A percentile compares a stretch with the other conserved stretches of the same genome.
Evolutionary conservation across 208 protist species (phyloP).

Genomic region (Leishmania gerbilli): DNA sequence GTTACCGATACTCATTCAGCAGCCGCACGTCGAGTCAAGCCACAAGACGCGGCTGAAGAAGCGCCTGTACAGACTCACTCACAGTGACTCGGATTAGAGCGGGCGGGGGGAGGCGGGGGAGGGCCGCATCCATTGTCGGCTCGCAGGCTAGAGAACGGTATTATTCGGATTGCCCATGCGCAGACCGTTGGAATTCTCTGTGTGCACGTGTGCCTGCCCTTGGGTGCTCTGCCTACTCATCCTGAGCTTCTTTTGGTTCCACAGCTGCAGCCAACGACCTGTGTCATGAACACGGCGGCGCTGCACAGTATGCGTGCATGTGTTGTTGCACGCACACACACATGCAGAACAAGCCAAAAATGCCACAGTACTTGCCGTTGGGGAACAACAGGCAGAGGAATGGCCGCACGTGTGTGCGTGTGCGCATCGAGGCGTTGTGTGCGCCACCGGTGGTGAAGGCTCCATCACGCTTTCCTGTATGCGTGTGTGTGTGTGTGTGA

Average conservation of each 20-base stretch:
- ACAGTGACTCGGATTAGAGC: slow-evolving; percentile 83
- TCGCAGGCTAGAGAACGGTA: neutral
- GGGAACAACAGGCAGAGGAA: neutral
- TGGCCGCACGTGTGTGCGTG: neutral
- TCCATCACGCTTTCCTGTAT: neutral
- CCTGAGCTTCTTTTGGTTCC: neutral
- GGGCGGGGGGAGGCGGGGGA: neutral
- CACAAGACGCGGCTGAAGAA: slow-evolving; percentile 65
- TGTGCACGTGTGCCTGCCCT: neutral
- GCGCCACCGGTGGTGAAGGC: neutral
- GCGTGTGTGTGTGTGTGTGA: neutral
- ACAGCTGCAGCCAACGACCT: neutral
- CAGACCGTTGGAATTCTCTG: neutral
- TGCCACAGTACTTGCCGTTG: neutral
- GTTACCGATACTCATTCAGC: slow-evolving; percentile 51
- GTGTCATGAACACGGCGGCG: neutral
- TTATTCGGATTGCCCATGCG: neutral
- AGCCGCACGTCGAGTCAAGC: slow-evolving; percentile 44
- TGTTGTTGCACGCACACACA: neutral
- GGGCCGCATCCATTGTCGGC: too few relatives aligned
- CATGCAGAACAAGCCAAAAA: neutral
- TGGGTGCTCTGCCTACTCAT: neutral
- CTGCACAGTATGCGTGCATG: neutral
- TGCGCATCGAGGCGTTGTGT: neutral
- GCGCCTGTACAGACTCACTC: slow-evolving; percentile 56